A percentile compares a stretch with the other conserved stretches of the same genome.
Evolutionary conservation across 2,329 filamentous ascomycete genomes (phyloP).

Genomic region (Fusarium redolens): DNA sequence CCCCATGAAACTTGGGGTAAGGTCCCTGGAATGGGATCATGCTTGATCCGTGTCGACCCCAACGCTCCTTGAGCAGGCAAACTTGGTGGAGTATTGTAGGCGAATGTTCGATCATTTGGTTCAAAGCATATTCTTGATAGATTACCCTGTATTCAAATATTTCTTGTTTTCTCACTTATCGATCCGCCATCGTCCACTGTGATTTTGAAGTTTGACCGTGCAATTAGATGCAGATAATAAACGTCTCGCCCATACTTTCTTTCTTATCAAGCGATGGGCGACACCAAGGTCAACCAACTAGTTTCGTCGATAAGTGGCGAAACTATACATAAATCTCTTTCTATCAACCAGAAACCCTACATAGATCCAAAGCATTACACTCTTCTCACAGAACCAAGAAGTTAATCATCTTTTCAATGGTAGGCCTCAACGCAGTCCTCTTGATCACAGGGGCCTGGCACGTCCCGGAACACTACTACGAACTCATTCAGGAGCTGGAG

Average conservation of each 20-base stretch:
- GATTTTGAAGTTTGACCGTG: no score
- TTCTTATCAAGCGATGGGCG: neutral
- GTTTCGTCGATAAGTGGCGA: neutral
- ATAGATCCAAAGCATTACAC: no score
- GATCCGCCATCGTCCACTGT: neutral
- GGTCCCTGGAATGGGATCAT: slow-evolving; percentile 50
- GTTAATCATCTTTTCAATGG: neutral
- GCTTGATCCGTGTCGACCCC: slow-evolving; percentile 47
- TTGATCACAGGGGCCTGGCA: neutral
- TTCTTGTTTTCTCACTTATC: fast-evolving
- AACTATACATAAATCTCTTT: neutral
- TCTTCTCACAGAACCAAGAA: neutral
- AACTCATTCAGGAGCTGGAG: neutral
- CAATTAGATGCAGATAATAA: no score
- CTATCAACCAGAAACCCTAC: neutral
- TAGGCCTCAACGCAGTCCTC: neutral
- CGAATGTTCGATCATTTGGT: neutral
- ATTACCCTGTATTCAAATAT: neutral
- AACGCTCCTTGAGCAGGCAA: neutral
- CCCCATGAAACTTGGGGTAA: slow-evolving; percentile 53
- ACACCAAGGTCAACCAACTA: no score
- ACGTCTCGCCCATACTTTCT: no score
- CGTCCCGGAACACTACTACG: neutral
- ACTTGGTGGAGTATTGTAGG: neutral
- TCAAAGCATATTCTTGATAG: neutral